A percentile compares a stretch with the other conserved stretches of the same genome.
Evolutionary conservation across 805 yeast species (phyloP).

Genomic region (Candida namnaoensis): DNA sequence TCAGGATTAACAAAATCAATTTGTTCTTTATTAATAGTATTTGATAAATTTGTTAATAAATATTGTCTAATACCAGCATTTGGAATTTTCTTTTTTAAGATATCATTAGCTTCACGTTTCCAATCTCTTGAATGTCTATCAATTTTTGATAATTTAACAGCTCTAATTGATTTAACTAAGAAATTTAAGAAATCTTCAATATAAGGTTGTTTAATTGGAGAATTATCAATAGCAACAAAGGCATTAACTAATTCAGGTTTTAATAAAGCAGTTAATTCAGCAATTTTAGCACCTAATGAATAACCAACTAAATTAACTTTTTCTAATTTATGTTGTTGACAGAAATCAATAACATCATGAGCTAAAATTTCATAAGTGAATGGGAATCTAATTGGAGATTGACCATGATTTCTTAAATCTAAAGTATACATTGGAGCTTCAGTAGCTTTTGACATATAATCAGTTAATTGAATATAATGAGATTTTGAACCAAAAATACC

Average conservation of each 20-base stretch:
- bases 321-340: slow-evolving; percentile 21
- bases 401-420: slow-evolving; percentile 44
- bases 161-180: slow-evolving; percentile 27
- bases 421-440: slow-evolving; percentile 27
- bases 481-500: slow-evolving; percentile 40
- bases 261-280: slow-evolving; percentile 32
- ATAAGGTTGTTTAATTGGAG: slow-evolving; percentile 28
- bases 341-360: slow-evolving; percentile 28
- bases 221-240: slow-evolving; percentile 36
- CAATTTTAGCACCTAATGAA: slow-evolving; percentile 45
- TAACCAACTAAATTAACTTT: slow-evolving; percentile 31
- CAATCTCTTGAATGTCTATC: slow-evolving; percentile 15
- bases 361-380: slow-evolving; percentile 31
- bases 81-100: slow-evolving; percentile 13
- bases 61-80: slow-evolving; percentile 22
- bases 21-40: slow-evolving; percentile 12
- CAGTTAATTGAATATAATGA: slow-evolving; percentile 29
- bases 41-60: slow-evolving; percentile 26
- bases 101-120: slow-evolving; percentile 16
- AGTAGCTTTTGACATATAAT: slow-evolving; percentile 22
- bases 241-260: slow-evolving; percentile 28
- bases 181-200: slow-evolving; percentile 26
- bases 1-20: slow-evolving; percentile 21
- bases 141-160: slow-evolving; percentile 18
- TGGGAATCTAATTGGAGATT: slow-evolving; percentile 31